Evolutionary conservation across 2,329 filamentous ascomycete genomes (phyloP).

Genomic region (Didymella keratinophila): DNA sequence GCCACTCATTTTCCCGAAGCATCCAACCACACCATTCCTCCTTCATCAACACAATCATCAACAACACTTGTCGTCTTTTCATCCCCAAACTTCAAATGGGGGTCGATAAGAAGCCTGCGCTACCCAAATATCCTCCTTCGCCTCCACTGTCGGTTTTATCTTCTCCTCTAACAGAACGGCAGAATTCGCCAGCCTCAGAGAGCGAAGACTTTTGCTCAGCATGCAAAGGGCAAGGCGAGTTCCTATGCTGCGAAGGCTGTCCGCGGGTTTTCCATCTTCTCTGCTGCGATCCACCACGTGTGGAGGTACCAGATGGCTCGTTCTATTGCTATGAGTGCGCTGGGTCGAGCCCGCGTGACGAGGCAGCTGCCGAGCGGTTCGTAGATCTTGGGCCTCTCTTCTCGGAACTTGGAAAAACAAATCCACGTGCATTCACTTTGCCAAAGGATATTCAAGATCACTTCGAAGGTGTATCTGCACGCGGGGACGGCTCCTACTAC

Average conservation of each 20-base stretch:
- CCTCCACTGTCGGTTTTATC: constrained; percentile 46
- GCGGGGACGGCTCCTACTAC: constrained; percentile 80
- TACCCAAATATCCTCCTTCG: constrained; percentile 46
- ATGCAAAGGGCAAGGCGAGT: constrained; percentile 81
- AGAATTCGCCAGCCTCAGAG: constrained; percentile 57
- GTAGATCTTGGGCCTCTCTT: constrained; percentile 67
- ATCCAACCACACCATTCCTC: constrained; percentile 52
- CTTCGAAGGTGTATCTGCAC: constrained; percentile 82
- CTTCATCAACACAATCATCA: constrained; percentile 48
- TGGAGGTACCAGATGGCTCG: constrained; percentile 42
- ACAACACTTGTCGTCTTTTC: constrained; percentile 36
- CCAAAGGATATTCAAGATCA: constrained; percentile 74
- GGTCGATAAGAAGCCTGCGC: constrained; percentile 38
- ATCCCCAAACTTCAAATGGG: constrained; percentile 44
- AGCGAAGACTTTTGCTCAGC: constrained; percentile 92
- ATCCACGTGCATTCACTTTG: constrained; percentile 74
- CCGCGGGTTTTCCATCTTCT: constrained; percentile 87
- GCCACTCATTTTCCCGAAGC: constrained; percentile 52
- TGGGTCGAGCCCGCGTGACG: constrained; percentile 35
- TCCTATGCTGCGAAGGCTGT: constrained; percentile 95
- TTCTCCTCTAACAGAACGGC: constrained; percentile 52
- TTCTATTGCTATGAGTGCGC: constrained; percentile 77
- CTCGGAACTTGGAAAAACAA: constrained; percentile 70
- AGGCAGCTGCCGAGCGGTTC: constrained; percentile 31
- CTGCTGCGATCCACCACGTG: constrained; percentile 79